These are phyloP conservation scores for Chaetoscypha palmicola DNA, from an alignment of 2,329 filamentous ascomycete genomes.

Conservation along the genomic window DNA sequence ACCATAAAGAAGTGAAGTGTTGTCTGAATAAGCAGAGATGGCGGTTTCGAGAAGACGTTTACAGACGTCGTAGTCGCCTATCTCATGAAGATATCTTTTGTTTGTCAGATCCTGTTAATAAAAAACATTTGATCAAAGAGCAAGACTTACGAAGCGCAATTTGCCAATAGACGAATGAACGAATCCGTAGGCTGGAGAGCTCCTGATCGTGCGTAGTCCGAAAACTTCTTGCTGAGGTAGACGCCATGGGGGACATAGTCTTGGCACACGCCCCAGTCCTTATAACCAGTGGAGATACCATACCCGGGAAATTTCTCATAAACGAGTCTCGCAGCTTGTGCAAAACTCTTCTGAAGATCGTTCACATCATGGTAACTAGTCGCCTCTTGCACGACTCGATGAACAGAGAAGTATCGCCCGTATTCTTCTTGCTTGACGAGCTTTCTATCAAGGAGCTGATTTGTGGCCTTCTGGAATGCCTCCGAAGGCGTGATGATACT, in stretches of 20 bases:
- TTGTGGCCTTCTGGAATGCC: constrained; percentile 10
- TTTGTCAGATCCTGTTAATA: too few species aligned
- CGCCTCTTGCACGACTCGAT: constrained; percentile 23
- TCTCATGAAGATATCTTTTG: constrained; percentile 17
- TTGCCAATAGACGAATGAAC: background rate
- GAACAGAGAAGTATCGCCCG: constrained; percentile 11
- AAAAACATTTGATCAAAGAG: too few species aligned
- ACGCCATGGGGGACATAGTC: constrained; percentile 16
- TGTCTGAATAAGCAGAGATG: constrained; percentile 10
- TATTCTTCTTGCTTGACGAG: constrained; percentile 20
- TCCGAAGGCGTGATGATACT: constrained; percentile 10
- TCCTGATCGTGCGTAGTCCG: background rate
- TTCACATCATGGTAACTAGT: constrained; percentile 17
- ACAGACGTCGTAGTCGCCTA: constrained; percentile 15
- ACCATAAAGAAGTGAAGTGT: constrained; percentile 13
- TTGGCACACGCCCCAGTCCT: constrained; percentile 12
- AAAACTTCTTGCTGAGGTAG: constrained; percentile 12
- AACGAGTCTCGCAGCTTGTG: constrained; percentile 11
- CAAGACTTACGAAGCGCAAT: too few species aligned
- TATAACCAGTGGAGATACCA: constrained; percentile 1
- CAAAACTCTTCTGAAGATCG: constrained; percentile 16
- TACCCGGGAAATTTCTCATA: constrained; percentile 20
- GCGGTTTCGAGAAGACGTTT: constrained; percentile 11
- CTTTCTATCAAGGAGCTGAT: constrained; percentile 13
- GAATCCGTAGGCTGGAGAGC: background rate